These are phyloP conservation scores for Lodderomyces margitis DNA, from an alignment of 1,139 yeast species.

Conservation along the genomic window DNA sequence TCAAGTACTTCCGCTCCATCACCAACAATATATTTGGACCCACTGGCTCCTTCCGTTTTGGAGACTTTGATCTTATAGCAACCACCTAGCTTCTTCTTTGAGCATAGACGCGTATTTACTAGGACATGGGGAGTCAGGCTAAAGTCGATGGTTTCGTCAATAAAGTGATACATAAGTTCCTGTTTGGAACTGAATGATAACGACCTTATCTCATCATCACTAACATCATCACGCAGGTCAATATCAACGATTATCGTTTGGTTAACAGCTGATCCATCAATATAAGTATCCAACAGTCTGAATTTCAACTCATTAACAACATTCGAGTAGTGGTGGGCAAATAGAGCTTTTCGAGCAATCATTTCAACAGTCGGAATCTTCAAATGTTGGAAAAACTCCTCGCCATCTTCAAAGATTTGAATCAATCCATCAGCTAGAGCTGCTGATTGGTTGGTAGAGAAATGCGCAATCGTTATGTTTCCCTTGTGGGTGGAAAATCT, in stretches of 20 bases:
- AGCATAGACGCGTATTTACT: conserved; percentile 31
- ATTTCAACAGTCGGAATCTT: conserved; percentile 36
- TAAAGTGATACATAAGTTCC: conserved; percentile 63
- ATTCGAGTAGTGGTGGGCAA: conserved; percentile 64
- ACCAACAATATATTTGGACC: conserved; percentile 35
- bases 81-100: conserved; percentile 37
- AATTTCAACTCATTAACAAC: conserved; percentile 72
- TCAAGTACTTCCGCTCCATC: conserved; percentile 47
- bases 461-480: conserved; percentile 9
- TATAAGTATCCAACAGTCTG: conserved; percentile 54
- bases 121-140: conserved; percentile 19
- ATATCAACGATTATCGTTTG: conserved; percentile 60
- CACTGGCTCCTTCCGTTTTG: conserved; percentile 42
- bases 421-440: conserved; percentile 59
- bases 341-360: conserved; percentile 70
- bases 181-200: conserved; percentile 32
- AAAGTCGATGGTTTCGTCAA: conserved; percentile 40
- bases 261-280: conserved; percentile 49
- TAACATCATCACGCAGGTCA: conserved; percentile 41
- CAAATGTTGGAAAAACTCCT: conserved; percentile 33
- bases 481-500: conserved; percentile 2
- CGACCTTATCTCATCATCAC: conserved; percentile 20
- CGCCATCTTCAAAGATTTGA: conserved; percentile 46
- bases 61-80: conserved; percentile 42
- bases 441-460: conserved; percentile 34